A percentile compares a stretch with the other conserved stretches of the same genome.
These are phyloP conservation scores for Hymenoscyphus linearis DNA, from an alignment of 2,329 filamentous ascomycete genomes.

Conservation along the genomic window DNA sequence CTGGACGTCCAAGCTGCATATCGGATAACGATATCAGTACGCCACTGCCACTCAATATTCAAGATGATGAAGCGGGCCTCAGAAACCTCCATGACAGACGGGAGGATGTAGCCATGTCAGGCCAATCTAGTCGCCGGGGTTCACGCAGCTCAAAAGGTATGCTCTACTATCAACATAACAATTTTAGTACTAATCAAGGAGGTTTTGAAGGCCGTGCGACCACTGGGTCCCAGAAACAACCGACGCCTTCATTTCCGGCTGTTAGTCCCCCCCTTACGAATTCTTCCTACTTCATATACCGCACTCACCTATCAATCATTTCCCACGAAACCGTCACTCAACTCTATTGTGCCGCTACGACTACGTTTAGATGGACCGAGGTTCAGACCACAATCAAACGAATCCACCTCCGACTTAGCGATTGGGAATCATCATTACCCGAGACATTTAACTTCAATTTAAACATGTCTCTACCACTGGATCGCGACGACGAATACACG, in stretches of 20 bases:
- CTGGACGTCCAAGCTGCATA: conserved; percentile 27
- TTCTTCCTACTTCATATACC: conserved; percentile 26
- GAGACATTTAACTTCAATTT: conserved; percentile 17
- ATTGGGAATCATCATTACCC: conserved; percentile 19
- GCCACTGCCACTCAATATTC: conserved; percentile 22
- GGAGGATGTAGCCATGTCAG: conserved; percentile 1
- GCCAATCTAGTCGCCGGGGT: conserved; percentile 5
- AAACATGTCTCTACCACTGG: conserved; percentile 12
- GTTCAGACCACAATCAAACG: conserved; percentile 19
- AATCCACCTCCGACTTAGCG: conserved; percentile 19
- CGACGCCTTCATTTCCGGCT: conserved; percentile 10
- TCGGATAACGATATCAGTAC: conserved; percentile 25
- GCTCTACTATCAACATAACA: background rate
- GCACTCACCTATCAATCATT: conserved; percentile 23
- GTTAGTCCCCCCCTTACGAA: conserved; percentile 14
- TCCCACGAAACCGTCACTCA: conserved; percentile 24
- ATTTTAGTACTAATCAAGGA: background rate
- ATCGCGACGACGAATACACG: conserved; percentile 14
- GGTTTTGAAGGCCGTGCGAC: background rate
- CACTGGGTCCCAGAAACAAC: background rate
- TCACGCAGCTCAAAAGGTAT: conserved; percentile 9
- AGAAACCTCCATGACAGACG: conserved; percentile 7
- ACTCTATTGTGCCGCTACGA: conserved; percentile 25
- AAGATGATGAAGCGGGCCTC: conserved; percentile 14
- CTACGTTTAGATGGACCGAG: conserved; percentile 22